phyloP scores from a whole-genome alignment of 805 yeast species.

The Allodekkera sacchari region DNA sequence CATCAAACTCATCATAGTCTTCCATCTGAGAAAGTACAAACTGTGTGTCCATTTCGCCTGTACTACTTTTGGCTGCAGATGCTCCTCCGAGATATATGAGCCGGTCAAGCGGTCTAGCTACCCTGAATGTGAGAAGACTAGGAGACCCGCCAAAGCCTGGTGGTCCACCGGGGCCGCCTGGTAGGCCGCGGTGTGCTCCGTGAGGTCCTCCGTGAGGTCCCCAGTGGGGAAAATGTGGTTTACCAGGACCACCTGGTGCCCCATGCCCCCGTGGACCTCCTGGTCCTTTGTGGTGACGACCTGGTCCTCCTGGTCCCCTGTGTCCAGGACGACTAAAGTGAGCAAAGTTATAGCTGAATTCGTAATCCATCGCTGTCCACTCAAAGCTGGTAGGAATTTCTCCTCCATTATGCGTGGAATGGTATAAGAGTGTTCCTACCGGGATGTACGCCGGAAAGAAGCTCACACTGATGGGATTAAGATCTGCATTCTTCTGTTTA shows the following conservation, averaged over 20 bases:
- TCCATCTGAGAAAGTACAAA: conserved; percentile 29
- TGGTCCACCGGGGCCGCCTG: conserved; percentile 4
- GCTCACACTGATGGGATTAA: conserved; percentile 49
- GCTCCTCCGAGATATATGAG: conserved; percentile 57
- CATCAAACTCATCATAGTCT: conserved; percentile 27
- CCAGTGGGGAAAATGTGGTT: not conserved
- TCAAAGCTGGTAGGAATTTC: conserved; percentile 39
- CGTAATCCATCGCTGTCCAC: conserved; percentile 61
- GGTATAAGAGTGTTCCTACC: conserved; percentile 49
- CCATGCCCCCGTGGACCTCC: conserved; percentile 6
- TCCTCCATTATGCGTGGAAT: conserved; percentile 33
- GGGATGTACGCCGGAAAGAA: conserved; percentile 56
- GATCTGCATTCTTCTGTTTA: conserved; percentile 41
- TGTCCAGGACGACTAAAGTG: no score
- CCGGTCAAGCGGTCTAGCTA: conserved; percentile 37
- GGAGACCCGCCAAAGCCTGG: conserved; percentile 8
- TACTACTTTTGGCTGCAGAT: conserved; percentile 49
- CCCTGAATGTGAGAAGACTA: conserved; percentile 37
- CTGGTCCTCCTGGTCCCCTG: conserved; percentile 9
- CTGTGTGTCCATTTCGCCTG: conserved; percentile 60
- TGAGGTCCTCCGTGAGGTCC: conserved; percentile 2
- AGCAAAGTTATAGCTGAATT: conserved; percentile 46
- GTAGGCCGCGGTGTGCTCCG: not conserved
- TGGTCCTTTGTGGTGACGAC: conserved; percentile 1
- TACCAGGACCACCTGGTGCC: conserved; percentile 5